Evolutionary conservation across 768 basidiomycete genomes (phyloP).

Genomic region (Collybia sp.): DNA sequence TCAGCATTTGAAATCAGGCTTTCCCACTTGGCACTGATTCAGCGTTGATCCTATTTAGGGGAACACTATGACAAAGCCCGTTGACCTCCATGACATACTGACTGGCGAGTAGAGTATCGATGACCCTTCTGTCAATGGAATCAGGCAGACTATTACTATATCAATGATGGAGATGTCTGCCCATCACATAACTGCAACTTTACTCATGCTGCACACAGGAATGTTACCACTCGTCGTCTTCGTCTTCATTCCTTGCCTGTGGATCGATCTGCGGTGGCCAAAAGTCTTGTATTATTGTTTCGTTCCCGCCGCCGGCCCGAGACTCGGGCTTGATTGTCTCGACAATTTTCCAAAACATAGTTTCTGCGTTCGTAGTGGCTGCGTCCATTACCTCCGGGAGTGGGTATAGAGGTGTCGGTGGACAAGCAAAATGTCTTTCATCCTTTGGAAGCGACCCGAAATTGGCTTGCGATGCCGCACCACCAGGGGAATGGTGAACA

Average conservation of each 20-base stretch:
- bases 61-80: no score
- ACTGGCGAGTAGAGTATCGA: no score
- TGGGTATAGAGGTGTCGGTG: slow-evolving; percentile 26
- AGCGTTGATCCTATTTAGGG: no score
- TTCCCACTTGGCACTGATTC: no score
- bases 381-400: slow-evolving; percentile 53
- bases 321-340: slow-evolving; percentile 14
- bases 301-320: not conserved
- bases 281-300: slow-evolving; percentile 9
- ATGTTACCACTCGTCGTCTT: slow-evolving; percentile 1
- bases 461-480: not conserved
- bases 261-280: slow-evolving; percentile 12
- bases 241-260: slow-evolving; percentile 9
- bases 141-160: no score
- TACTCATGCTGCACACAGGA: not conserved
- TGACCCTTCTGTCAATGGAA: no score
- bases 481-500: slow-evolving; percentile 30
- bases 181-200: no score
- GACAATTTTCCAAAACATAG: slow-evolving; percentile 45
- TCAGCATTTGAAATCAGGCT: no score
- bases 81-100: no score
- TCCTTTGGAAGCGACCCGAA: no score
- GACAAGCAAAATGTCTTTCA: slow-evolving; percentile 13
- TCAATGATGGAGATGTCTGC: no score
- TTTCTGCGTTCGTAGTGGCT: slow-evolving; percentile 53